A percentile compares a stretch with the other conserved stretches of the same genome.
Evolutionary conservation across 2,329 filamentous ascomycete species (phyloP).

Genomic region (Sarocladiaceae sp.): DNA sequence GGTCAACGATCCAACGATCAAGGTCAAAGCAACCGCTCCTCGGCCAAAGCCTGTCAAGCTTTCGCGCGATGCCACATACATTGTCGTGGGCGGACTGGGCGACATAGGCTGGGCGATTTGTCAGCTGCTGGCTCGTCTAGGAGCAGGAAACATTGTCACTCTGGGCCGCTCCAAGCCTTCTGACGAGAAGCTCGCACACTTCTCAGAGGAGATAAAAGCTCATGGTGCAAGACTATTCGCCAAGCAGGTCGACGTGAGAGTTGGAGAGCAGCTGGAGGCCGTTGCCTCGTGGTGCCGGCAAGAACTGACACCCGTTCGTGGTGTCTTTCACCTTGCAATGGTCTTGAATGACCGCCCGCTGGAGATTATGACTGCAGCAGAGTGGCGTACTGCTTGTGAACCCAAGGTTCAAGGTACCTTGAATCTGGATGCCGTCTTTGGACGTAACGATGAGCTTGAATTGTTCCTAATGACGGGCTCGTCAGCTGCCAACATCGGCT

Average conservation of each 20-base stretch:
- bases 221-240: not conserved
- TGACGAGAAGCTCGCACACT: not conserved
- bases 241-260: conserved; percentile 6
- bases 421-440: conserved; percentile 24
- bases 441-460: conserved; percentile 3
- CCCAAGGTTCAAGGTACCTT: conserved; percentile 27
- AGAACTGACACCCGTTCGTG: conserved; percentile 16
- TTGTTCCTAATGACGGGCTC: conserved; percentile 21
- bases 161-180: conserved; percentile 24
- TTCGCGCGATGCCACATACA: conserved; percentile 14
- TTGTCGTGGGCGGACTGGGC: conserved; percentile 19
- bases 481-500: conserved; percentile 23
- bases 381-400: conserved; percentile 17
- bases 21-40: too few species aligned
- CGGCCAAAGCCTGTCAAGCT: not conserved
- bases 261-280: not conserved
- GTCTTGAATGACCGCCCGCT: conserved; percentile 23
- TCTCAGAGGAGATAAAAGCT: not conserved
- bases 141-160: not conserved
- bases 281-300: too few species aligned
- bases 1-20: not conserved
- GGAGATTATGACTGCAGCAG: conserved; percentile 19
- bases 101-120: conserved; percentile 17
- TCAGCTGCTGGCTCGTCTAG: too few species aligned
- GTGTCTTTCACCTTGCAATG: conserved; percentile 20